Evolutionary conservation across 2,329 filamentous ascomycete species (phyloP).

Genomic region (Pestalotiopsis fici): DNA sequence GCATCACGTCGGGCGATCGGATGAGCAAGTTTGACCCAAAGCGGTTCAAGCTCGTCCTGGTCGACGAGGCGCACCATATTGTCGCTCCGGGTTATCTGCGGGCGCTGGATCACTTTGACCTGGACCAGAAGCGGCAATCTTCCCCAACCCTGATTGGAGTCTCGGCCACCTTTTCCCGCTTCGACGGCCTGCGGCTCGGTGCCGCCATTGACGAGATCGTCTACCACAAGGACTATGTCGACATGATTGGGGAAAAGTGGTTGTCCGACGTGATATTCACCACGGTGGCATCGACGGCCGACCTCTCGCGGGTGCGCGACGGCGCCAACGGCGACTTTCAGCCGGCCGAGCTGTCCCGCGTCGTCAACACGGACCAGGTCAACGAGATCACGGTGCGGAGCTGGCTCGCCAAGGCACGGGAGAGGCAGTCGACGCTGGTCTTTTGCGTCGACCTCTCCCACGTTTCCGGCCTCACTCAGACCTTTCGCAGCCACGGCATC

Average conservation of each 20-base stretch:
- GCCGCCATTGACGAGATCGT: constrained; percentile 92
- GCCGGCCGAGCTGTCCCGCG: constrained; percentile 72
- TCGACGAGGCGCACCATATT: constrained; percentile 97
- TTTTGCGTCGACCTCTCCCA: constrained; percentile 94
- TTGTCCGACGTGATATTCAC: constrained; percentile 91
- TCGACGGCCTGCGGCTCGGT: constrained; percentile 81
- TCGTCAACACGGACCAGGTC: constrained; percentile 77
- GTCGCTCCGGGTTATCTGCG: constrained; percentile 80
- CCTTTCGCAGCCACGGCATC: constrained; percentile 75
- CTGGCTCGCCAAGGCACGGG: constrained; percentile 77
- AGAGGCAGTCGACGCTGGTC: constrained; percentile 81
- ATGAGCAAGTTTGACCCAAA: constrained; percentile 80
- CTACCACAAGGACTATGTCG: constrained; percentile 77
- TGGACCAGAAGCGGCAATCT: constrained; percentile 49
- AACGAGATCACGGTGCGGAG: constrained; percentile 85
- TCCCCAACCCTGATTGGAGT: constrained; percentile 81
- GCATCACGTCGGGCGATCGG: constrained; percentile 74
- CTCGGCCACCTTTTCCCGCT: constrained; percentile 77
- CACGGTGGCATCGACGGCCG: constrained; percentile 80
- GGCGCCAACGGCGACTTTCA: constrained; percentile 77
- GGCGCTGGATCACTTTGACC: constrained; percentile 76
- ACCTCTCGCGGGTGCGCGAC: constrained; percentile 71
- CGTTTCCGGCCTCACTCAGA: constrained; percentile 71
- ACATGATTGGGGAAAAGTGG: constrained; percentile 81
- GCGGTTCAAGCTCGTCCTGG: constrained; percentile 84